These are phyloP conservation scores for Paxillus rubicundulus DNA, from an alignment of 768 basidiomycete species.

Conservation along the genomic window DNA sequence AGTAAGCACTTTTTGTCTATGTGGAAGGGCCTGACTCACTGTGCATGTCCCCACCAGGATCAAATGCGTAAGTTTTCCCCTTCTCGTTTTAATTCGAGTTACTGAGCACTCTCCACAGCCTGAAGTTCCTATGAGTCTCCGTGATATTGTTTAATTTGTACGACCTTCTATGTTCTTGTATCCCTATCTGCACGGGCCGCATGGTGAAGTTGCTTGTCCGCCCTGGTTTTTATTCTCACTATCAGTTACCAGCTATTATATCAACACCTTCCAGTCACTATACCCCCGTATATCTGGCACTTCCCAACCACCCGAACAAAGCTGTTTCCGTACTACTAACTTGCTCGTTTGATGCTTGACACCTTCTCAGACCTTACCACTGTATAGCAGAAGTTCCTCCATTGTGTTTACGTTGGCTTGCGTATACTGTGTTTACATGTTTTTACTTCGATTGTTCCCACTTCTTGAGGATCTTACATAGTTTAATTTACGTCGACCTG, in stretches of 20 bases:
- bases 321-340: constrained; percentile 63
- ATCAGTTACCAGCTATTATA: constrained; percentile 47
- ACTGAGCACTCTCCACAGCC: constrained; percentile 49
- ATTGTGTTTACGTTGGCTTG: constrained; percentile 17
- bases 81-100: constrained; percentile 8
- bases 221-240: constrained; percentile 37
- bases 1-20: constrained; percentile 46
- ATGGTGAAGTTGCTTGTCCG: constrained; percentile 32
- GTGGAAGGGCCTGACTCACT: constrained; percentile 12
- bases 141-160: constrained; percentile 75
- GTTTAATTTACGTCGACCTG: constrained; percentile 48
- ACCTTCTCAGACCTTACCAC: constrained; percentile 45
- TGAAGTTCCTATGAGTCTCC: constrained; percentile 88
- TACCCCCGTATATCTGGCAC: constrained; percentile 61
- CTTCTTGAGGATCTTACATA: constrained; percentile 28
- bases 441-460: constrained; percentile 13
- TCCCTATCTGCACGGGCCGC: constrained; percentile 64
- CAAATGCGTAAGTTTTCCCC: constrained; percentile 72
- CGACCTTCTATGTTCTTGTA: constrained; percentile 64
- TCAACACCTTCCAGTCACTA: constrained; percentile 34
- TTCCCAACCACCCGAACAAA: constrained; percentile 38
- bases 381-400: constrained; percentile 60
- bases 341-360: constrained; percentile 29
- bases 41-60: constrained; percentile 45
- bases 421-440: constrained; percentile 28